Evolutionary conservation across 257 asterid genomes (phyloP), one percentile per base, ranked within the genome.

Genomic region (Nicotiana attenuata): DNA sequence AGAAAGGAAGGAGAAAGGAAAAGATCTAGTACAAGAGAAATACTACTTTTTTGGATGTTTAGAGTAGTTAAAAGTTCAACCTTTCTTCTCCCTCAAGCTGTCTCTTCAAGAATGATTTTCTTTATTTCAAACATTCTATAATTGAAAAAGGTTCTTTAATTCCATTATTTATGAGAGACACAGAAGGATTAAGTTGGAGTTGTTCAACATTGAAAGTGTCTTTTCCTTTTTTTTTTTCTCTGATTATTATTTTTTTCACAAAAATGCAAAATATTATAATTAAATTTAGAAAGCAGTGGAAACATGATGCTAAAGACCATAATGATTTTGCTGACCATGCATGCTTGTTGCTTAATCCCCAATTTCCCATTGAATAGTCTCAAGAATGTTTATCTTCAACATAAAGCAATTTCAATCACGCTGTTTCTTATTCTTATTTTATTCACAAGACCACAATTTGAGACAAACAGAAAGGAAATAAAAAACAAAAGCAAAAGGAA

Each of bases 321-420:
- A 71, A 71, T 71, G 60, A 71, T 71, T 45, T 71, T 45, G 78
- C 60, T 71, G 78, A 71, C 78, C 78, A 45, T 47, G 3, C 57
- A 69, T 20, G 59, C 10, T 69, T 69, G 78, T 69, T 69, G 78
- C 78, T 45, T 71, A 71, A 45, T 71, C 35, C 20, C 20, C 78
- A 41, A 41, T 41, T 69, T 41, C 57, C 33, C 78, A 17, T 69
- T 69, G 59, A 68, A 38, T 68, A 71, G 22, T 10, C 35, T 71
- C 22, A 45, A 22, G 71, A 16, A 71, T 71, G 60, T 22, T 33
- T 13, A n/a, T n/a, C n/a, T n/a, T n/a, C n/a, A n/a, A n/a, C n/a
- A n/a, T n/a, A n/a, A n/a, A n/a, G n/a, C n/a, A n/a, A n/a, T n/a
- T n/a, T n/a, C n/a, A n/a, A n/a, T n/a, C n/a, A n/a, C n/a, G n/a